phyloP scores from a whole-genome alignment of 345 rosid genomes.

The Arabidopsis suecica region DNA sequence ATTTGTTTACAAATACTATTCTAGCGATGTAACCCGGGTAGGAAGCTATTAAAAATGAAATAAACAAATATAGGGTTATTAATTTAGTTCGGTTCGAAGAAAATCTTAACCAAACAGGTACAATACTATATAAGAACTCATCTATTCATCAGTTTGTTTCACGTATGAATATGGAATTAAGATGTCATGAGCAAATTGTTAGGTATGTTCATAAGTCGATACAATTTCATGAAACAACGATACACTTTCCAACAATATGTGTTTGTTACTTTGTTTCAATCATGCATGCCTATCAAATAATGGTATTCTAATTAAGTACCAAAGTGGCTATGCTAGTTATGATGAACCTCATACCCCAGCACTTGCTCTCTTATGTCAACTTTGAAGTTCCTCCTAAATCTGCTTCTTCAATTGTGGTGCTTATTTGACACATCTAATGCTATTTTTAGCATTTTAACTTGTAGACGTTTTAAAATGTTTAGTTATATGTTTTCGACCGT shows the following conservation, averaged over 20 bases:
- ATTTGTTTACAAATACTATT: no score
- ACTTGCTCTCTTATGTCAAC: conserved; percentile 7
- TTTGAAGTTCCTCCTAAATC: background rate
- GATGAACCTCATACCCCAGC: background rate
- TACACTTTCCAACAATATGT: background rate
- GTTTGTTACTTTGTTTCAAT: background rate
- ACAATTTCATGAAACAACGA: background rate
- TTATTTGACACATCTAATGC: background rate
- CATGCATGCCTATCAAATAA: background rate
- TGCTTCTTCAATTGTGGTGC: background rate
- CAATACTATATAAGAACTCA: no score
- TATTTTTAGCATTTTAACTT: background rate
- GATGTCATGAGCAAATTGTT: background rate
- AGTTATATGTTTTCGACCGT: background rate
- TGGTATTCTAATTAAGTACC: background rate
- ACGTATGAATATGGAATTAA: no score
- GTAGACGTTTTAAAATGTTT: background rate
- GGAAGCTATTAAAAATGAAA: no score
- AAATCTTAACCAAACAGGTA: no score
- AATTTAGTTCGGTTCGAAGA: no score
- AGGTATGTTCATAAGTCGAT: background rate
- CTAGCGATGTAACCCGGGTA: no score
- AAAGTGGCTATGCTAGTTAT: conserved; percentile 13
- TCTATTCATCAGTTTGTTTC: no score
- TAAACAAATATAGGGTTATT: no score